Conservation (phyloP, 2,329 filamentous ascomycete genomes). For the Grosmannia clavigera region DNA sequence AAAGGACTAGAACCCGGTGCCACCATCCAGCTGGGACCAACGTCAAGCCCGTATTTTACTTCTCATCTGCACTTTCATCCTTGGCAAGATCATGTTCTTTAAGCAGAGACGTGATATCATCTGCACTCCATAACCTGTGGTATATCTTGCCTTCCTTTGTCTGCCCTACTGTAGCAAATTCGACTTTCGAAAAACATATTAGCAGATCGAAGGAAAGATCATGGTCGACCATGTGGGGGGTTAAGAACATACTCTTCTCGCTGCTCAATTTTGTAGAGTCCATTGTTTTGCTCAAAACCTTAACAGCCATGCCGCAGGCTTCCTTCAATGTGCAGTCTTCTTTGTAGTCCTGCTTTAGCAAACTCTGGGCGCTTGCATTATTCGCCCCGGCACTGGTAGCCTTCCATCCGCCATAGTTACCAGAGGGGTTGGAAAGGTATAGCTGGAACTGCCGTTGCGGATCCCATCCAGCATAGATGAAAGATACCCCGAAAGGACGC, state of each 20-base stretch:
- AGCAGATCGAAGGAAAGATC: background rate
- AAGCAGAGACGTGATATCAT: conserved; percentile 87
- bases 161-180: conserved; percentile 95
- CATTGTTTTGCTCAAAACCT: conserved; percentile 99
- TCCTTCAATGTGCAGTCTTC: conserved; percentile 94
- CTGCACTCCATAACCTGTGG: conserved; percentile 91
- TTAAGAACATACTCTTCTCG: conserved; percentile 80
- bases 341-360: conserved; percentile 99
- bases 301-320: conserved; percentile 93
- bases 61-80: conserved; percentile 60
- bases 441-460: conserved; percentile 94
- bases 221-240: background rate
- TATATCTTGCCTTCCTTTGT: conserved; percentile 95
- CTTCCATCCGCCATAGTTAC: conserved; percentile 99
- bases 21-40: background rate
- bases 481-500: conserved; percentile 93
- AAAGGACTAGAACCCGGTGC: background rate
- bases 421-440: conserved; percentile 96
- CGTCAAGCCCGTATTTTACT: conserved; percentile 23
- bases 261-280: conserved; percentile 97
- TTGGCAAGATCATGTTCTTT: conserved; percentile 95
- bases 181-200: conserved; percentile 44
- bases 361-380: conserved; percentile 91
- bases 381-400: conserved; percentile 96
- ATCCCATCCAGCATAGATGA: conserved; percentile 99